Percentiles rank a stretch among this genome's conserved stretches.
phyloP scores from a whole-genome alignment of 768 basidiomycete species.

The Holtermannia corniformis region DNA sequence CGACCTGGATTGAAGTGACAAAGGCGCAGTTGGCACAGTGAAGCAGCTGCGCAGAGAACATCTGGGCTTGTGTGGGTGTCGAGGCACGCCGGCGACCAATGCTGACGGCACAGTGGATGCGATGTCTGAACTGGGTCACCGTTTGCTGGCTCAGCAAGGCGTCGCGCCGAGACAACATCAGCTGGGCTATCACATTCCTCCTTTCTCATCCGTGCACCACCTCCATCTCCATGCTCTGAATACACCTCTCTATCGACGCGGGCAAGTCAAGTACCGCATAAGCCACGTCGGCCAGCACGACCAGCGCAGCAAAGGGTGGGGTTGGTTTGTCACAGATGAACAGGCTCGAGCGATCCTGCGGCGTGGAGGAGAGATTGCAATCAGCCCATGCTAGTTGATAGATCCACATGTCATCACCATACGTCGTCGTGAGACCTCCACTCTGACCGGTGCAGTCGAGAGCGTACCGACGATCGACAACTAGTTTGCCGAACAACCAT shows the following conservation, averaged over 20 bases:
- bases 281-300: not conserved
- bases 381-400: constrained; percentile 9
- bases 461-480: not conserved
- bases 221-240: constrained; percentile 37
- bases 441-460: too few relatives aligned
- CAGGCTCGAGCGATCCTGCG: constrained; percentile 19
- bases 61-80: too few relatives aligned
- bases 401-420: too few relatives aligned
- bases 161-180: constrained; percentile 10
- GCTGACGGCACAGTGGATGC: not conserved
- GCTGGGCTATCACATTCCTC: constrained; percentile 38
- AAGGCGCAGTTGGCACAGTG: too few relatives aligned
- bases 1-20: too few relatives aligned
- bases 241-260: constrained; percentile 17
- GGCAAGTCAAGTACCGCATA: constrained; percentile 24
- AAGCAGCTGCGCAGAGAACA: too few relatives aligned
- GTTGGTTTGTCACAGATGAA: constrained; percentile 26
- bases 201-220: constrained; percentile 39
- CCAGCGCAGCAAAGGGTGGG: constrained; percentile 15
- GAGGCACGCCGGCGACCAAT: too few relatives aligned
- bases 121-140: constrained; percentile 5
- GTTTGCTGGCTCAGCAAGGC: constrained; percentile 17
- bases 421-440: not conserved
- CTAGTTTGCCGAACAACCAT: not conserved
- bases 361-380: constrained; percentile 10